Base-by-base conservation (phyloP, 331 rosid genomes). In the Rhamnella rubrinervis region DNA sequence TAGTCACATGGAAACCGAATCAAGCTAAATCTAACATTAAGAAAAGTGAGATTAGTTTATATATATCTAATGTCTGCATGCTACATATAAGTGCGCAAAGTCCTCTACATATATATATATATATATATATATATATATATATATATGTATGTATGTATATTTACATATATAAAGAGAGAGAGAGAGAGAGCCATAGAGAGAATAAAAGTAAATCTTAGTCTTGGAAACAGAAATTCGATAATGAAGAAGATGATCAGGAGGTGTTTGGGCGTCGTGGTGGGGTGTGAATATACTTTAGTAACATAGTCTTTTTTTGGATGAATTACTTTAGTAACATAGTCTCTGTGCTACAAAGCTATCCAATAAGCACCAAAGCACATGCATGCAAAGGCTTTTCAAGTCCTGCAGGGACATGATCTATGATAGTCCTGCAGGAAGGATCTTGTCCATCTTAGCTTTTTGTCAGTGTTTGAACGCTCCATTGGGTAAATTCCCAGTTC, bases 371-470 rank as follows among this genome's bases (percentile, higher is more conserved):
- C 65, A 61, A 71, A 52, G 39, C 91, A 83, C 82, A 82, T 87
- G 86, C 35, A 31, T 31, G 83, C 28, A 47, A 67, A 31, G 35
- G 55, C 55, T 41, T 67, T 14, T 59, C 66, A 25, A 38, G 57
- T 52, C 19, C 19, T 55, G 4, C 46, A 74, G 59, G 72, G 78
- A 78, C 74, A 75, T 70, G 80, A 85, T 78, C 71, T 40, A 65
- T 78, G 64, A 56, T 65, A 60, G 38, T 71, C 66, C 69, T 72
- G 80, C 78, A 72, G 52, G 74, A 77, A 78, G 87, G 85, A 90
- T 86, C 84, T 85, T 84, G 89, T 77, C 75, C 83, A 73, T 82
- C 65, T 68, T 67, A 75, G 82, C 90, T 80, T 78, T 65, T 87
- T 88, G 82, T 81, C 87, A 81, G 81, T 75, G 7, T 16, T 61